A percentile compares a stretch with the other conserved stretches of the same genome.
Evolutionary conservation across 495 filamentous ascomycete genomes (phyloP).

Genomic region (Astrocystis sublimbata): DNA sequence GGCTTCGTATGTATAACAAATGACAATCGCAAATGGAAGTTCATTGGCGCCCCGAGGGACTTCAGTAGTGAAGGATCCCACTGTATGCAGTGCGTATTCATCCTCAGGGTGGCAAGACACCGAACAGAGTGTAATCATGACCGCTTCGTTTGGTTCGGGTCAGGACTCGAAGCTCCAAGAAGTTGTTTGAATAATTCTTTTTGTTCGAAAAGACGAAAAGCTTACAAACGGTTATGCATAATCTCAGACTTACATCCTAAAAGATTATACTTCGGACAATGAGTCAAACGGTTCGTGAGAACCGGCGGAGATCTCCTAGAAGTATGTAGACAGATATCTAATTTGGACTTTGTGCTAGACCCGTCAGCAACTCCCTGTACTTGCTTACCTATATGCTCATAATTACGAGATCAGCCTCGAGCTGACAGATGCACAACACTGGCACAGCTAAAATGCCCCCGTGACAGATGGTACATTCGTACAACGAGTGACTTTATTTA

Average conservation of each 20-base stretch:
- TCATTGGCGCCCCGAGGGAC: not conserved
- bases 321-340: not conserved
- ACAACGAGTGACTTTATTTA: not conserved
- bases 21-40: not conserved
- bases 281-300: not conserved
- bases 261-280: not conserved
- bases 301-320: not conserved
- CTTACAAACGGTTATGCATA: not conserved
- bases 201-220: constrained; percentile 4
- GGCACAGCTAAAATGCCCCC: not conserved
- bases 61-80: not conserved
- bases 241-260: not conserved
- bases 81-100: not conserved
- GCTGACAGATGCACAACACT: constrained; percentile 3
- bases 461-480: constrained; percentile 10
- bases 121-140: not conserved
- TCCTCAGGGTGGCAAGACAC: not conserved
- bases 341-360: constrained; percentile 1
- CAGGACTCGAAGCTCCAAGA: not conserved
- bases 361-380: not conserved
- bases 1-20: not conserved
- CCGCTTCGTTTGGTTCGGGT: constrained; percentile 9
- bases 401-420: constrained; percentile 6
- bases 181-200: not conserved
- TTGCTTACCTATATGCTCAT: constrained; percentile 10